Evolutionary conservation across 441 rosid species (phyloP).

Genomic region (Mallotus japonicus): DNA sequence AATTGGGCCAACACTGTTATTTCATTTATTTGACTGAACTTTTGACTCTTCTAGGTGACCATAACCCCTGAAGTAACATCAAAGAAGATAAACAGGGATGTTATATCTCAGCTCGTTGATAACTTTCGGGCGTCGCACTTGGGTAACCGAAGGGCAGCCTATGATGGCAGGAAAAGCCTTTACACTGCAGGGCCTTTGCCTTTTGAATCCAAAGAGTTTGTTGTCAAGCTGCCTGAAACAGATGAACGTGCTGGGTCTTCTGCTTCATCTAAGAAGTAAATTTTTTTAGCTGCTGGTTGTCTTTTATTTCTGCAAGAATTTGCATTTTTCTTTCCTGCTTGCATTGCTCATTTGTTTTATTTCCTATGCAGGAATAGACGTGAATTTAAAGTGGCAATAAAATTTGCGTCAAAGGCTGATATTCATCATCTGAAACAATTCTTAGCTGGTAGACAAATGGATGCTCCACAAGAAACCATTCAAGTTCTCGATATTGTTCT

Average conservation of each 20-base stretch:
- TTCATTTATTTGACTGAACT: too few relatives aligned
- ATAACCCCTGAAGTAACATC: conserved; percentile 54
- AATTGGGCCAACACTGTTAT: too few relatives aligned
- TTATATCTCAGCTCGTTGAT: conserved; percentile 29
- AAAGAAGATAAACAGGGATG: conserved; percentile 40
- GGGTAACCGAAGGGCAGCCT: conserved; percentile 47
- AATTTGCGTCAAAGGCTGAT: conserved; percentile 42
- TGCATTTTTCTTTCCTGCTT: background rate
- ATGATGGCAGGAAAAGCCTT: conserved; percentile 70
- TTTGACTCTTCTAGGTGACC: conserved; percentile 30
- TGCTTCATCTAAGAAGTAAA: conserved; percentile 32
- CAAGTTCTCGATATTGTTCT: conserved; percentile 72
- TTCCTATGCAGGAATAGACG: conserved; percentile 42
- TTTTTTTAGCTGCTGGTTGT: background rate
- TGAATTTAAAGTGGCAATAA: conserved; percentile 48
- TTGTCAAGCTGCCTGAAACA: conserved; percentile 31
- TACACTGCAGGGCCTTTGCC: conserved; percentile 78
- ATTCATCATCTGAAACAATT: conserved; percentile 41
- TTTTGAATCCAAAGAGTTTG: conserved; percentile 55
- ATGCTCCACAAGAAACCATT: conserved; percentile 56
- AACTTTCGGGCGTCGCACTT: conserved; percentile 35
- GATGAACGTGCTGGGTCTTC: conserved; percentile 29
- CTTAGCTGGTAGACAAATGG: conserved; percentile 33
- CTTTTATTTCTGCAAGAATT: background rate
- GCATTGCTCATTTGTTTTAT: background rate